These are phyloP conservation scores for Salix exigua DNA, from an alignment of 345 rosid genomes.

Conservation along the genomic window DNA sequence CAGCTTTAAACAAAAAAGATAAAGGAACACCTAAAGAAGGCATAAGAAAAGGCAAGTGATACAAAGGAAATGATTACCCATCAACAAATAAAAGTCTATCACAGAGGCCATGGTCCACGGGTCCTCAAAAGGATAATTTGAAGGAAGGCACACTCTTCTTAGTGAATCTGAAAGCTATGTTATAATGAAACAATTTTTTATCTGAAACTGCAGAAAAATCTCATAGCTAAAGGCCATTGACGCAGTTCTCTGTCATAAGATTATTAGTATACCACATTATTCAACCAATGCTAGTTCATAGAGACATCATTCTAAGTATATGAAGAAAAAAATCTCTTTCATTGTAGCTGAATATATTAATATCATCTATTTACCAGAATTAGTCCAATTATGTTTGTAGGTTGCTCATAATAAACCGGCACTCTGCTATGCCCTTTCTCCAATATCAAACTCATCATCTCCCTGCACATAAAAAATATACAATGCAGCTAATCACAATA, in stretches of 20 bases:
- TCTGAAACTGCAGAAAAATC: neutral
- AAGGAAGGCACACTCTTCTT: neutral
- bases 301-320: neutral
- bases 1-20: neutral
- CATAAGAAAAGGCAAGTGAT: neutral
- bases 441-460: constrained; percentile 71
- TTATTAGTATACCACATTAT: neutral
- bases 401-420: constrained; percentile 90
- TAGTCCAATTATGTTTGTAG: constrained; percentile 86
- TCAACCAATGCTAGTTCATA: neutral
- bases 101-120: neutral
- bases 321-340: neutral
- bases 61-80: neutral
- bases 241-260: neutral
- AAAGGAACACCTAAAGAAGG: neutral
- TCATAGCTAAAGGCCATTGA: neutral
- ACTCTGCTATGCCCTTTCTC: constrained; percentile 99
- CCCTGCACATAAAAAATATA: constrained; percentile 38
- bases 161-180: no score
- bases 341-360: neutral
- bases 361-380: constrained; percentile 51
- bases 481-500: constrained; percentile 8
- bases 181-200: no score
- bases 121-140: neutral
- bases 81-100: neutral